Base-by-base conservation (phyloP, 2,329 filamentous ascomycete species). In the Ramularia endophylla region DNA sequence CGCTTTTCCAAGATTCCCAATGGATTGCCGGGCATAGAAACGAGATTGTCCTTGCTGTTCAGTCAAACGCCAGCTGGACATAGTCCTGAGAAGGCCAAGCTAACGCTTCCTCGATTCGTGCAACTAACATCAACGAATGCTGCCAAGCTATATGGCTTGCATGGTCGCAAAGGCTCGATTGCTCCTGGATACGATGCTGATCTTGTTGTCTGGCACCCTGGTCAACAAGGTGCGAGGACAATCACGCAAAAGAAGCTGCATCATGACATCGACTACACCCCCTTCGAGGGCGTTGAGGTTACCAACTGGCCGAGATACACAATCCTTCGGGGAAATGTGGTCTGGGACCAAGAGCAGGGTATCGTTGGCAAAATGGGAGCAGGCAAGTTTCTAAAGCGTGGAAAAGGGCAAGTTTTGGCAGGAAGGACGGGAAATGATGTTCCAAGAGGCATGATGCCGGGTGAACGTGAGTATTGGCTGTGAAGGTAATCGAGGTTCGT, bases 271-370 rank as follows among this genome's bases (percentile, higher is more conserved):
- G 77, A 82, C 52, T 80, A 81, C 52, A 80, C 77, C 7, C 77
- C 78, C 0, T 81, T 74, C 50, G 77, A 81, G 55, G 77, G 77
- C 0, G 67, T 65, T 36, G 62, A 54, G n/a, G 53, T 82, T 29
- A 67, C 65, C 19, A 76, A 81, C 43, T 81, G 78, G 78, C 78
- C 78, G 8, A 65, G 78, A 15, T 80, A 74, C 53, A 81, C 77
- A 0, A 65, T 82, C 6, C 48, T 83, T 30, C 61, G 78, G 41
- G 78, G 78, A 0, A 60, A 73, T 46, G 67, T 81, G 0, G 72
- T 80, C 1, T 81, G 73, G 75, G 73, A 76, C 48, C 66, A 67
- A 27, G 73, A 75, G 11, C 61, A 66, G n/a, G 73, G 75, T 1
- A 33, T 75, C 28, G 30, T 65, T 1, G 65, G 63, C 2, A 34